Evolutionary conservation across 1,284 basidiomycete species (phyloP).

Genomic region (Tilletia caries): DNA sequence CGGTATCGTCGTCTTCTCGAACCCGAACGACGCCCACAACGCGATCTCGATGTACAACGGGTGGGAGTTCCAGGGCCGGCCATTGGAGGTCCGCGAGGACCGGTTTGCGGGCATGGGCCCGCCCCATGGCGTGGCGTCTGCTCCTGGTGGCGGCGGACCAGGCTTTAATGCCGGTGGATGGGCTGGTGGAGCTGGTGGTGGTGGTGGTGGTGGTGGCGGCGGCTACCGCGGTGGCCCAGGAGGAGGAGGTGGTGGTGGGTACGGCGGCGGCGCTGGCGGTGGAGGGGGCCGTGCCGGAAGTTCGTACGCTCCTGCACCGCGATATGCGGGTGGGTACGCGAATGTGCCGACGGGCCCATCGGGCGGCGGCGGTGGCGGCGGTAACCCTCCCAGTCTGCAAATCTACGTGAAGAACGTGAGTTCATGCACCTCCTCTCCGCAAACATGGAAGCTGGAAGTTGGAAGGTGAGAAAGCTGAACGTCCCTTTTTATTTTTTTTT

Average conservation of each 20-base stretch:
- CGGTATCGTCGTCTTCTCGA: conserved; percentile 87
- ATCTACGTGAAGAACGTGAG: conserved; percentile 96
- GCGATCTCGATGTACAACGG: conserved; percentile 61
- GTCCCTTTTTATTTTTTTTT: too few relatives aligned
- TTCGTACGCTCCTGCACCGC: conserved; percentile 54
- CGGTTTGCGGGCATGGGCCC: conserved; percentile 78
- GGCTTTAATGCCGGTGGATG: conserved; percentile 21
- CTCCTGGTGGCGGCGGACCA: conserved; percentile 53
- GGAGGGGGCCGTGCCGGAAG: conserved; percentile 58
- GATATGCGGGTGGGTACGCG: conserved; percentile 25
- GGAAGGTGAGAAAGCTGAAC: too few relatives aligned
- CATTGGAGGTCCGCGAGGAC: conserved; percentile 58
- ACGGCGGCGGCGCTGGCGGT: conserved; percentile 58
- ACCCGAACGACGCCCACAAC: conserved; percentile 79
- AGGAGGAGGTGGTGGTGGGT: conserved; percentile 48
- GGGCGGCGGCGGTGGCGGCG: conserved; percentile 37
- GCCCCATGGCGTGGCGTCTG: conserved; percentile 33
- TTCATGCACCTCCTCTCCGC: too few relatives aligned
- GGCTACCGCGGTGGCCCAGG: conserved; percentile 62
- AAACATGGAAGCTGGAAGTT: too few relatives aligned
- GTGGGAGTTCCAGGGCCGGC: conserved; percentile 40
- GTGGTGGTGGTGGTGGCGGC: conserved; percentile 54
- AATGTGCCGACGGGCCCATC: conserved; percentile 8
- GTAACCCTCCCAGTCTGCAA: conserved; percentile 77
- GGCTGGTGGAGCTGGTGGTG: conserved; percentile 58